A percentile compares a stretch with the other conserved stretches of the same genome.
These are phyloP conservation scores for Cutaneotrichosporon cavernicola DNA, from an alignment of 1,284 basidiomycete species.

Conservation along the genomic window DNA sequence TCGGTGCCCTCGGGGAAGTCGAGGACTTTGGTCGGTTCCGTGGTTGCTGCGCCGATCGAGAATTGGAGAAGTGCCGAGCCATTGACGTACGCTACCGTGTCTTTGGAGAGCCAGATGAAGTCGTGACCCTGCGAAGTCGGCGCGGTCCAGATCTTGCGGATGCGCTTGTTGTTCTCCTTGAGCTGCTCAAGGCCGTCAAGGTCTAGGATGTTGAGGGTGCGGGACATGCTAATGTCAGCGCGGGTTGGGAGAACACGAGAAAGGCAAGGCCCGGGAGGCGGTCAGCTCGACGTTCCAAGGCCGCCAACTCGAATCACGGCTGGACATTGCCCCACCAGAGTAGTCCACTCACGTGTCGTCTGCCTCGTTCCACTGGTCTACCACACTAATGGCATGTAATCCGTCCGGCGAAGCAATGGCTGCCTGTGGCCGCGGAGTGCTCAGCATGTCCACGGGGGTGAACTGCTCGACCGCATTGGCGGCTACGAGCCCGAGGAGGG, in stretches of 20 bases:
- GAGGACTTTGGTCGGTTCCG: slow-evolving; percentile 26
- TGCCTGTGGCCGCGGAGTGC: slow-evolving; percentile 66
- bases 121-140: slow-evolving; percentile 28
- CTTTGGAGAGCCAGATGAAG: slow-evolving; percentile 45
- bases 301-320: not conserved
- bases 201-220: slow-evolving; percentile 60
- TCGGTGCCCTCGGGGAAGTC: slow-evolving; percentile 56
- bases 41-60: slow-evolving; percentile 21
- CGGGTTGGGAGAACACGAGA: slow-evolving; percentile 3
- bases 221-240: slow-evolving; percentile 61
- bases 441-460: slow-evolving; percentile 69
- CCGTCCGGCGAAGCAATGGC: slow-evolving; percentile 67
- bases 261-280: not conserved
- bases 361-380: slow-evolving; percentile 67
- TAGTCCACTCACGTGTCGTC: slow-evolving; percentile 63
- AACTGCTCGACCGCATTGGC: slow-evolving; percentile 52
- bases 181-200: slow-evolving; percentile 12
- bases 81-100: slow-evolving; percentile 50
- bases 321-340: not conserved
- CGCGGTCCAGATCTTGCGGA: slow-evolving; percentile 28
- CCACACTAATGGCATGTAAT: slow-evolving; percentile 65
- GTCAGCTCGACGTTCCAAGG: too few species aligned
- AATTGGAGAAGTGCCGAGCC: slow-evolving; percentile 32
- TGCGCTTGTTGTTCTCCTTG: slow-evolving; percentile 1
- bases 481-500: not conserved